phyloP scores from a whole-genome alignment of 2,329 filamentous ascomycete species.

The Paracoccidioides lutzii region DNA sequence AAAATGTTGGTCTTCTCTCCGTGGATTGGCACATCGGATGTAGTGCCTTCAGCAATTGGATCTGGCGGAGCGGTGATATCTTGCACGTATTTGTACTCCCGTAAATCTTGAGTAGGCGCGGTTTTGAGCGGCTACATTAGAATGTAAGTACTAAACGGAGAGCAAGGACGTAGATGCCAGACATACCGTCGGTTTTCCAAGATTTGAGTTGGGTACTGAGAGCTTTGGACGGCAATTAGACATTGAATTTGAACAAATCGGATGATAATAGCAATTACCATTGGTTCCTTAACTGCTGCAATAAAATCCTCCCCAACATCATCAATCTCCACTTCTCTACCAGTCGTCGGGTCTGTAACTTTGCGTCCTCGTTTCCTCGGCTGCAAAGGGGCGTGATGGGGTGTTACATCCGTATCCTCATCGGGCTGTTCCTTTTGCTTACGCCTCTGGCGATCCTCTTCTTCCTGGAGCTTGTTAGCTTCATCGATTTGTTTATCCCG shows the following conservation, averaged over 20 bases:
- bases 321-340: constrained; percentile 72
- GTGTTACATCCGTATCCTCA: constrained; percentile 24
- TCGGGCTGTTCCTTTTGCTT: constrained; percentile 18
- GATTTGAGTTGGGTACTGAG: constrained; percentile 78
- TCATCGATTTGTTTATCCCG: constrained; percentile 61
- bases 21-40: constrained; percentile 87
- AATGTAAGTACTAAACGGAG: constrained; percentile 3
- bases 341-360: constrained; percentile 81
- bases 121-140: constrained; percentile 50
- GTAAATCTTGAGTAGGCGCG: constrained; percentile 54
- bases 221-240: constrained; percentile 6
- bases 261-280: constrained; percentile 34
- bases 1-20: constrained; percentile 94
- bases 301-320: constrained; percentile 61
- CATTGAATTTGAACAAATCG: neutral
- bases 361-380: constrained; percentile 37
- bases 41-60: constrained; percentile 66
- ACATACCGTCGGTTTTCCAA: constrained; percentile 56
- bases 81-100: constrained; percentile 73
- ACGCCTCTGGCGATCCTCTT: constrained; percentile 14
- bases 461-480: constrained; percentile 30
- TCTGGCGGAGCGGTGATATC: constrained; percentile 86
- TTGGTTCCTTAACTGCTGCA: constrained; percentile 57
- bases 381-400: constrained; percentile 37
- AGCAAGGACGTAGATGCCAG: neutral